A percentile compares a stretch with the other conserved stretches of the same genome.
Evolutionary conservation across 169 alveolate genomes (phyloP).

Genomic region (Plasmodium chabaudi): DNA sequence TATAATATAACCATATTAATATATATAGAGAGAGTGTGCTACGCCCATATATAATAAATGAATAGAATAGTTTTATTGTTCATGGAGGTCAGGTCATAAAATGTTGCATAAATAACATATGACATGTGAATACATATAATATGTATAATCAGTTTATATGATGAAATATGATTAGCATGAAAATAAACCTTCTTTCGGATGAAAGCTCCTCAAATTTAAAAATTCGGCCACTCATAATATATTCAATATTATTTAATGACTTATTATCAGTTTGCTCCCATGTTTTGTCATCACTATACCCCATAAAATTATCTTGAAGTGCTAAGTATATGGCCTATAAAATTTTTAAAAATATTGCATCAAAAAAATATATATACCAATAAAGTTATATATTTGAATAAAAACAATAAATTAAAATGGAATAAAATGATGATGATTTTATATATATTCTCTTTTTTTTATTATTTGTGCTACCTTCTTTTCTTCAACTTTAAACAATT

Average conservation of each 20-base stretch:
- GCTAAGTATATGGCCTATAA: conserved; percentile 81
- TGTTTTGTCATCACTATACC: conserved; percentile 13
- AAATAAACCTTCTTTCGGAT: conserved; percentile 89
- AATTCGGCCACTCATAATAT: conserved; percentile 93
- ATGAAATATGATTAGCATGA: too few species aligned
- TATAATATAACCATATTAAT: conserved; percentile 2
- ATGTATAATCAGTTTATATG: too few species aligned
- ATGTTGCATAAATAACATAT: too few species aligned
- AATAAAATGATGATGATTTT: neutral
- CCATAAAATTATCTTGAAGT: conserved; percentile 78
- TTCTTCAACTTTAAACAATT: conserved; percentile 89
- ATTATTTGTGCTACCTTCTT: conserved; percentile 79
- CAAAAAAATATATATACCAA: neutral
- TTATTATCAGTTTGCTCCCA: conserved; percentile 75
- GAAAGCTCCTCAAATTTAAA: conserved; percentile 92
- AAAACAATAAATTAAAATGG: neutral
- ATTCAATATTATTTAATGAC: conserved; percentile 89
- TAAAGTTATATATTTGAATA: neutral
- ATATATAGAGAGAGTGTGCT: neutral
- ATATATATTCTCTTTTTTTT: neutral
- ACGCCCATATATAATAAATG: neutral
- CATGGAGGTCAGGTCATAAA: too few species aligned
- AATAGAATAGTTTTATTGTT: too few species aligned
- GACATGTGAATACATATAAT: too few species aligned
- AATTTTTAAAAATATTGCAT: conserved; percentile 52